A percentile compares a stretch with the other conserved stretches of the same genome.
phyloP scores from a whole-genome alignment of 2,329 filamentous ascomycete genomes.

The Cryphonectria nitschkei region DNA sequence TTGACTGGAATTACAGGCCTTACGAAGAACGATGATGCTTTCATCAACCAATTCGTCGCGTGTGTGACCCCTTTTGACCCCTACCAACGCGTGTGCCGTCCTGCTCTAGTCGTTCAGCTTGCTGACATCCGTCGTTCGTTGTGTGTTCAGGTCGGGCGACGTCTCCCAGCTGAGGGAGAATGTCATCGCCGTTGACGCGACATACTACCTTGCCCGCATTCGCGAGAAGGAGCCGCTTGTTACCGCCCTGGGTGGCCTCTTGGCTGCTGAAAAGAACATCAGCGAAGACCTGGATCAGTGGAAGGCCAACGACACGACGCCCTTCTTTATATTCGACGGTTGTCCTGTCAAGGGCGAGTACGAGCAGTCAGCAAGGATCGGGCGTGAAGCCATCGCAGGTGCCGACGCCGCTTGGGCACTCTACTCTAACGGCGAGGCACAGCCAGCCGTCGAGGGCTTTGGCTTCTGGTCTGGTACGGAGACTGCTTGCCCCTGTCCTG shows the following conservation, averaged over 20 bases:
- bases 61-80: neutral
- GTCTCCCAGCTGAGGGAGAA: slow-evolving; percentile 74
- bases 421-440: slow-evolving; percentile 80
- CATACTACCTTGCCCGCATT: slow-evolving; percentile 82
- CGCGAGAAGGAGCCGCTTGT: slow-evolving; percentile 88
- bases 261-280: slow-evolving; percentile 76
- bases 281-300: slow-evolving; percentile 76
- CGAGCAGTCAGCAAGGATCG: slow-evolving; percentile 66
- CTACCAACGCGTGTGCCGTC: neutral
- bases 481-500: slow-evolving; percentile 21
- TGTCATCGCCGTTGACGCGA: slow-evolving; percentile 84
- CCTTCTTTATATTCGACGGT: slow-evolving; percentile 91
- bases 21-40: slow-evolving; percentile 28
- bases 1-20: slow-evolving; percentile 3
- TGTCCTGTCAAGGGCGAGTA: slow-evolving; percentile 79
- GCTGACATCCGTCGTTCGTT: slow-evolving; percentile 7
- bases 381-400: slow-evolving; percentile 67
- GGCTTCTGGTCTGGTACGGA: slow-evolving; percentile 71
- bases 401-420: slow-evolving; percentile 83
- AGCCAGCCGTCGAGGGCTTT: slow-evolving; percentile 83
- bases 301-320: slow-evolving; percentile 70
- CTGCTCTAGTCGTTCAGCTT: neutral
- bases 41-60: slow-evolving; percentile 24
- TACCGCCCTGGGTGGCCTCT: slow-evolving; percentile 85
- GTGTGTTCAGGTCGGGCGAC: slow-evolving; percentile 55